phyloP scores from a whole-genome alignment of 768 basidiomycete genomes.

The Tricholoma saponaceum region DNA sequence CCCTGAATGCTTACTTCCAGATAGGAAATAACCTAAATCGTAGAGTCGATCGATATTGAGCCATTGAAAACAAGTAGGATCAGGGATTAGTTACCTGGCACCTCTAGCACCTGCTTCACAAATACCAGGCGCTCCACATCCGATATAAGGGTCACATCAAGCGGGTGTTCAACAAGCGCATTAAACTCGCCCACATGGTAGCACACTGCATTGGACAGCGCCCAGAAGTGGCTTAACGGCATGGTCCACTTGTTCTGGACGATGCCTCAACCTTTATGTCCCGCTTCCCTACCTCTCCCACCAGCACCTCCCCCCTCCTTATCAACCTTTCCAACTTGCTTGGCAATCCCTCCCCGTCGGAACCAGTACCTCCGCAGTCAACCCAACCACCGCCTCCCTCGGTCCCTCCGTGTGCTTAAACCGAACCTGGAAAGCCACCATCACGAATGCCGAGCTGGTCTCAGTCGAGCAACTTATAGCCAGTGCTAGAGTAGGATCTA shows the following conservation, averaged over 20 bases:
- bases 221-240: constrained; percentile 37
- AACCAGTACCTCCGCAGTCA: constrained; percentile 32
- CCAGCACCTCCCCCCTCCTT: not conserved
- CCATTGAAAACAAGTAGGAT: too few relatives aligned
- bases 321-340: not conserved
- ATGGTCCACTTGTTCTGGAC: constrained; percentile 21
- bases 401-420: constrained; percentile 29
- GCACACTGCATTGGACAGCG: constrained; percentile 29
- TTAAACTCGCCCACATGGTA: constrained; percentile 49
- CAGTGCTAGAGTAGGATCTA: constrained; percentile 39
- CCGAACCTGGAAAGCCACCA: constrained; percentile 36
- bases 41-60: too few relatives aligned
- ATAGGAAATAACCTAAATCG: constrained; percentile 31
- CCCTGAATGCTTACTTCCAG: constrained; percentile 26
- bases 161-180: constrained; percentile 30
- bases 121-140: constrained; percentile 25
- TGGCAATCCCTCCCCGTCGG: constrained; percentile 28
- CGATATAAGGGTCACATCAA: constrained; percentile 33
- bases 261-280: constrained; percentile 6
- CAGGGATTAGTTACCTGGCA: constrained; percentile 35
- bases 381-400: constrained; percentile 19
- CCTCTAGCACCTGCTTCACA: constrained; percentile 34
- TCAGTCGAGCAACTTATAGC: constrained; percentile 22
- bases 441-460: constrained; percentile 30
- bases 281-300: not conserved